phyloP scores from a whole-genome alignment of 495 filamentous ascomycete species.

The Penicillium arizonense region DNA sequence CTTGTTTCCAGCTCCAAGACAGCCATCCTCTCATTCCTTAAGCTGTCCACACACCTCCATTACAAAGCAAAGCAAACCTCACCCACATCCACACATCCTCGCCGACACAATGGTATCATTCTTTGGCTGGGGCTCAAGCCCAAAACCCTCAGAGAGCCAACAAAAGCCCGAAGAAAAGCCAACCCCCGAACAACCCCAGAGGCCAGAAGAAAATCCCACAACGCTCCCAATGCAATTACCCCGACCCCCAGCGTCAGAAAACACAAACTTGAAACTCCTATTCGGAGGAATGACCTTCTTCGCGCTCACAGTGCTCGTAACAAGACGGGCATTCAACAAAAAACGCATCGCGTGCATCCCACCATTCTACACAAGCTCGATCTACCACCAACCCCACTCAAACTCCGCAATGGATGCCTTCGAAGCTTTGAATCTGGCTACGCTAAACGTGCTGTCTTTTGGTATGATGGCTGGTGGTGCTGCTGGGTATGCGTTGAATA shows the following conservation, averaged over 20 bases:
- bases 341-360: constrained; percentile 55
- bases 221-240: constrained; percentile 12
- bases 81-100: not conserved
- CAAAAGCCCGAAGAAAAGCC: constrained; percentile 7
- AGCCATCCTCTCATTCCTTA: too few species aligned
- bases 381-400: constrained; percentile 38
- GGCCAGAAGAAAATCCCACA: constrained; percentile 5
- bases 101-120: constrained; percentile 23
- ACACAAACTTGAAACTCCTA: constrained; percentile 53
- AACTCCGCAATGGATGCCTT: constrained; percentile 65
- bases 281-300: constrained; percentile 73
- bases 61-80: constrained; percentile 7
- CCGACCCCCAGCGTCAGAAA: constrained; percentile 14
- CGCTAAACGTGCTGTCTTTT: constrained; percentile 71
- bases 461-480: constrained; percentile 68
- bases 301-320: constrained; percentile 63
- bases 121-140: constrained; percentile 32
- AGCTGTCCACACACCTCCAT: not conserved
- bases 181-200: not conserved
- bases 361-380: constrained; percentile 63
- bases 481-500: constrained; percentile 65
- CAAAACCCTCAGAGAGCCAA: constrained; percentile 13
- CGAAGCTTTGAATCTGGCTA: constrained; percentile 80
- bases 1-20: too few species aligned
- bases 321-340: constrained; percentile 61